phyloP scores from a whole-genome alignment of 176 grass and related monocot genomes.

The Microstegium vimineum region DNA sequence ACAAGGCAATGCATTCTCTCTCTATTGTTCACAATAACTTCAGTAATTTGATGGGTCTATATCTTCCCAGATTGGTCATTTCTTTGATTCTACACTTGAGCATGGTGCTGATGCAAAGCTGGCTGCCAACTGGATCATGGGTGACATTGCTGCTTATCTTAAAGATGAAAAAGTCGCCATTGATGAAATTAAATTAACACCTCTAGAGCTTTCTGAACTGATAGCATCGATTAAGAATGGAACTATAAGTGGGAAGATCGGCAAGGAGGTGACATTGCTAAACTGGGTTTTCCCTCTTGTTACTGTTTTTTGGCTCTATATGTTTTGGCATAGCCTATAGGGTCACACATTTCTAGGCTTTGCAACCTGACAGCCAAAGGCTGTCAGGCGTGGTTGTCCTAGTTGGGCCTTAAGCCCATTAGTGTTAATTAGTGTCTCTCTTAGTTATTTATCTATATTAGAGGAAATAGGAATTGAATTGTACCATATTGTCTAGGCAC shows the following conservation, averaged over 20 bases:
- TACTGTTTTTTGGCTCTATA: not conserved
- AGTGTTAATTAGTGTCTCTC: no score
- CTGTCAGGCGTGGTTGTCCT: no score
- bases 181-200: conserved; percentile 82
- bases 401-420: no score
- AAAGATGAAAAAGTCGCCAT: conserved; percentile 83
- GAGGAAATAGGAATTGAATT: no score
- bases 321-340: not conserved
- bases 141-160: conserved; percentile 86
- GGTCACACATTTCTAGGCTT: not conserved
- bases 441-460: no score
- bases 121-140: conserved; percentile 97
- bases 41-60: conserved; percentile 7
- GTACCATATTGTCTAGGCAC: no score
- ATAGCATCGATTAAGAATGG: conserved; percentile 77
- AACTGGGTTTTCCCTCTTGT: not conserved
- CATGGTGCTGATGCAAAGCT: conserved; percentile 81
- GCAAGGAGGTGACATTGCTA: conserved; percentile 64
- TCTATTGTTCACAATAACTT: conserved; percentile 11
- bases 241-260: conserved; percentile 96
- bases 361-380: not conserved
- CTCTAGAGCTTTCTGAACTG: conserved; percentile 68
- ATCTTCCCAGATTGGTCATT: conserved; percentile 73
- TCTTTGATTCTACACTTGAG: conserved; percentile 77
- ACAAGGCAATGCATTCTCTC: not conserved